These are phyloP conservation scores for Fusarium coffeatum DNA, from an alignment of 2,329 filamentous ascomycete genomes.

Conservation along the genomic window DNA sequence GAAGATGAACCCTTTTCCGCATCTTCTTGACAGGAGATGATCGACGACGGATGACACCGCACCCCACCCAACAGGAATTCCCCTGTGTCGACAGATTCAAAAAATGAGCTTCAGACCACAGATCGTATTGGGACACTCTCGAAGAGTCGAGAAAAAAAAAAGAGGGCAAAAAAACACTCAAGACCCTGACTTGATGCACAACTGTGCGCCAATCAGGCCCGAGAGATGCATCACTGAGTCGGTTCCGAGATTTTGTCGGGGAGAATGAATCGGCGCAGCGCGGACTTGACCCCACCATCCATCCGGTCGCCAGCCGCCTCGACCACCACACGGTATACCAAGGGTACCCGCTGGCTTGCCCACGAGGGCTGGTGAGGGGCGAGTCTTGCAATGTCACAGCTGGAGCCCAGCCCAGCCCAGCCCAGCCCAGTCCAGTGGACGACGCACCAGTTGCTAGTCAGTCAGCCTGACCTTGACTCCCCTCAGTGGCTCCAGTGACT, in stretches of 20 bases:
- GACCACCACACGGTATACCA: constrained; percentile 24
- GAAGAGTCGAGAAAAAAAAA: constrained; percentile 31
- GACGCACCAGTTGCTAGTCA: constrained; percentile 30
- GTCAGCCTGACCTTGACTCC: constrained; percentile 39
- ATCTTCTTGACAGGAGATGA: constrained; percentile 38
- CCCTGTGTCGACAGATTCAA: constrained; percentile 16
- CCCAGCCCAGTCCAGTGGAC: constrained; percentile 30
- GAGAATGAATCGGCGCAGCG: constrained; percentile 36
- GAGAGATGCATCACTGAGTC: constrained; percentile 39
- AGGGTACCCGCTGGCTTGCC: constrained; percentile 34
- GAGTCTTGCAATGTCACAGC: constrained; percentile 32
- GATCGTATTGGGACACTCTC: constrained; percentile 8
- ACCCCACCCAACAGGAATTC: constrained; percentile 30
- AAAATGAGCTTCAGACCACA: constrained; percentile 17
- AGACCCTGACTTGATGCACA: constrained; percentile 29
- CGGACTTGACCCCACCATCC: constrained; percentile 34
- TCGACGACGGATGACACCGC: constrained; percentile 37
- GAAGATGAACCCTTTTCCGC: constrained; percentile 13
- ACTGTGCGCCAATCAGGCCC: constrained; percentile 36
- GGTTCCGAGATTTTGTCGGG: constrained; percentile 48
- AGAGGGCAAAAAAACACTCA: constrained; percentile 32
- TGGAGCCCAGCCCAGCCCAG: not conserved
- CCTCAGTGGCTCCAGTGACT: constrained; percentile 27
- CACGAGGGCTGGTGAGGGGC: constrained; percentile 38
- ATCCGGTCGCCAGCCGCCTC: constrained; percentile 25